Conservation (phyloP, 1,139 yeast genomes). For the Lodderomyces oxycetoniae region DNA sequence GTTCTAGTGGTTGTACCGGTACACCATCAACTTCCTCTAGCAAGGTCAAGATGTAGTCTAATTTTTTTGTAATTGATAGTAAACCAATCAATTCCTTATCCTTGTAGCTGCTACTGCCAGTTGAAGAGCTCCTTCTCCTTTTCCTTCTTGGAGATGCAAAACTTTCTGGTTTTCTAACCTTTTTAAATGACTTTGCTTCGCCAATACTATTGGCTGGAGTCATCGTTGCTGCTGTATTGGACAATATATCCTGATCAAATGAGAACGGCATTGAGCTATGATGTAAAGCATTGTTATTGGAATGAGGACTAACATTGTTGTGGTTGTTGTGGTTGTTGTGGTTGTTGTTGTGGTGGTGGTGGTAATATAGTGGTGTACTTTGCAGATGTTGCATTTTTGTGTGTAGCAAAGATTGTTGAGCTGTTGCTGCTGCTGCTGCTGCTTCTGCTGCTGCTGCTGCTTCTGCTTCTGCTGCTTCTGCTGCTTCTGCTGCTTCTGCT, state of each 20-base stretch:
- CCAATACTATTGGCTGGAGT: constrained; percentile 5
- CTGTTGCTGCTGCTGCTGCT: not conserved
- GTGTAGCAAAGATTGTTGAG: not conserved
- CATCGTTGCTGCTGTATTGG: constrained; percentile 6
- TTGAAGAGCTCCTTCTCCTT: constrained; percentile 4
- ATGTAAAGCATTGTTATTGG: too few species aligned
- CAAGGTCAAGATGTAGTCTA: constrained; percentile 15
- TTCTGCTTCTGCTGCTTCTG: not conserved
- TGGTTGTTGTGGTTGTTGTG: not conserved
- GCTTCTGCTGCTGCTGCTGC: not conserved
- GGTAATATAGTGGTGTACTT: not conserved
- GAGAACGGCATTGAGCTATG: not conserved
- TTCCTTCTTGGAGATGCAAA: constrained; percentile 3
- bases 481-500: not conserved
- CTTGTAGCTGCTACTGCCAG: constrained; percentile 8
- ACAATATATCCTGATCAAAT: constrained; percentile 1
- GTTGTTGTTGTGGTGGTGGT: not conserved
- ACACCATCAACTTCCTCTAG: not conserved
- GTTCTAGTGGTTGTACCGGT: not conserved
- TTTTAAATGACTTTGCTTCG: constrained; percentile 5
- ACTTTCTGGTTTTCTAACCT: constrained; percentile 7
- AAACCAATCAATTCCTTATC: constrained; percentile 29
- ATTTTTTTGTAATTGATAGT: constrained; percentile 31
- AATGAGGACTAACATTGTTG: too few species aligned
- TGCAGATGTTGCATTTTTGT: not conserved